These are phyloP conservation scores for Fusarium austroafricanum DNA, from an alignment of 2,329 filamentous ascomycete genomes.

Conservation along the genomic window DNA sequence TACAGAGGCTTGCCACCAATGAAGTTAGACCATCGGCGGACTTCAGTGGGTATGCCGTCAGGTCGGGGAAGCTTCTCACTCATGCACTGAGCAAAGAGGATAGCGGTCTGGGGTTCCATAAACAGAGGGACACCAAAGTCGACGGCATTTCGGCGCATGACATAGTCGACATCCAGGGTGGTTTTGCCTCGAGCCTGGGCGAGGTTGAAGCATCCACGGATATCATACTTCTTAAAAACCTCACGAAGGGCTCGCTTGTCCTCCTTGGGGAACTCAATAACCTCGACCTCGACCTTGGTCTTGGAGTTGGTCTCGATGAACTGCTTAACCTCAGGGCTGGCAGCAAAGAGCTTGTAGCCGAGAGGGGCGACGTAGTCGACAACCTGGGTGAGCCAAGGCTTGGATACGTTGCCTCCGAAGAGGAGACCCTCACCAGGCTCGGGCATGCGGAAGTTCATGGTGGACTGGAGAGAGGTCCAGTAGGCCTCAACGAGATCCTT, in stretches of 20 bases:
- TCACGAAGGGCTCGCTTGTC: constrained; percentile 95
- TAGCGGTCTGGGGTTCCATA: constrained; percentile 98
- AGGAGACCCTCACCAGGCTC: constrained; percentile 95
- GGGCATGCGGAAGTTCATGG: constrained; percentile 99
- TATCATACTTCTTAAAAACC: constrained; percentile 97
- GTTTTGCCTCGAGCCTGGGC: constrained; percentile 86
- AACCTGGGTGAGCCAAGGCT: constrained; percentile 78
- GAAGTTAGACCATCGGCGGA: constrained; percentile 95
- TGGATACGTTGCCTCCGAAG: constrained; percentile 85
- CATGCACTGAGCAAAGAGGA: constrained; percentile 97
- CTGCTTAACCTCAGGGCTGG: constrained; percentile 81
- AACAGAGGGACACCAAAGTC: constrained; percentile 98
- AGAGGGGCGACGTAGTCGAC: constrained; percentile 89
- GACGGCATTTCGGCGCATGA: constrained; percentile 97
- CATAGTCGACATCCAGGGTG: constrained; percentile 91
- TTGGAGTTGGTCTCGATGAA: constrained; percentile 81
- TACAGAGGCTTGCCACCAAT: constrained; percentile 86
- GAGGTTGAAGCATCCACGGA: constrained; percentile 95
- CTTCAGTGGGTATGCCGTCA: constrained; percentile 90
- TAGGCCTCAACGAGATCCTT: constrained; percentile 96
- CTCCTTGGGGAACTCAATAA: constrained; percentile 96
- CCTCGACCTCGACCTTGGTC: constrained; percentile 77
- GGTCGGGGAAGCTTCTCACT: constrained; percentile 91
- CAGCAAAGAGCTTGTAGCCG: constrained; percentile 94
- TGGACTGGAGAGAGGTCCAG: constrained; percentile 95